Base-by-base conservation (phyloP, 1,284 basidiomycete species). In the Cerrena zonata region DNA sequence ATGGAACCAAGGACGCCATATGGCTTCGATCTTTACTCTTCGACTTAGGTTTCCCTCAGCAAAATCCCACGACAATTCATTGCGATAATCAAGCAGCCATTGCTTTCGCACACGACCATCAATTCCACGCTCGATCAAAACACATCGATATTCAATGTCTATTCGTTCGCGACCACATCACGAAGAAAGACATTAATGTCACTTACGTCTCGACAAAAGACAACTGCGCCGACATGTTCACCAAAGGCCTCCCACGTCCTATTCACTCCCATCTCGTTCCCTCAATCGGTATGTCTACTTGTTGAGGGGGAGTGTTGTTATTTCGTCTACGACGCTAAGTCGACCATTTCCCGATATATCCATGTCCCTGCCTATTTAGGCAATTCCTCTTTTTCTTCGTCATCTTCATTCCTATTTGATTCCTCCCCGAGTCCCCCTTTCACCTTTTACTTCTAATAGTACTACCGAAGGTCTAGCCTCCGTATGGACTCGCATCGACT, bases 161-260 rank as follows among this genome's bases (percentile, higher is more conserved):
- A 48, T 64, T 57, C 25, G 48, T 71, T 3, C 60, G 69, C 0
- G 64, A 69, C 15, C 36, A 41, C 3, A 58, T 71, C 25, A 52
- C 53, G 13, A 34, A 40, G 1, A 54, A 53, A 3, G 13, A 43
- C 1, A 46, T 68, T 26, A 23, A 47, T 0, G 36, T 74, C 4
- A 15, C 51, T 2, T 66, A 70, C 42, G 54, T 67, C 34, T 49
- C 59, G 0, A 61, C 65, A 0, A 45, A 55, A 0, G 62, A 69
- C 2, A 72, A 72, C 44, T 25, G 65, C 4, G 69, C 75, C 24
- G 69, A 76, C 57, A 61, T 74, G 11, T 56, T 77, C 38, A 77
- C 72, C 1, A 77, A 76, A 47, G 49, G 67, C 0, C 58, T 75
- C 15, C 15, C 30, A 1, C 45, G 46, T 3, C 25, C 42, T 3